These are phyloP conservation scores for Wilhelminamyces savonicus DNA, from an alignment of 805 yeast genomes.

Conservation along the genomic window DNA sequence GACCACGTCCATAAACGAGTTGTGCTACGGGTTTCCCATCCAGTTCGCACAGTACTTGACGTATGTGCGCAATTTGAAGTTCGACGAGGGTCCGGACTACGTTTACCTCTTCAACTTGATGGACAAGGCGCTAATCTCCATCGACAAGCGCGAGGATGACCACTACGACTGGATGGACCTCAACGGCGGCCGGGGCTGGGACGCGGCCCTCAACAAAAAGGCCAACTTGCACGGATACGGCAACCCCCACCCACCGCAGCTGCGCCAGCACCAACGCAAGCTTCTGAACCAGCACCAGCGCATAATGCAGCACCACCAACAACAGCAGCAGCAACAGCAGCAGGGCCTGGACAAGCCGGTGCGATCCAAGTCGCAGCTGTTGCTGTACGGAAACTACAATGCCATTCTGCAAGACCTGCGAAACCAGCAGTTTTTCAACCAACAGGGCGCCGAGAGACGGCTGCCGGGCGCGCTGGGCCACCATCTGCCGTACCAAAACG, in stretches of 20 bases:
- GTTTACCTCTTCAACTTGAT: slow-evolving; percentile 68
- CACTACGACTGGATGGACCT: slow-evolving; percentile 98
- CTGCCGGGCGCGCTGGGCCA: no score
- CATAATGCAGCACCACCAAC: slow-evolving; percentile 10
- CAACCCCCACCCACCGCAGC: slow-evolving; percentile 72
- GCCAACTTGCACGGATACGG: slow-evolving; percentile 96
- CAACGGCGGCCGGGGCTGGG: slow-evolving; percentile 96
- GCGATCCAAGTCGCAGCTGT: slow-evolving; percentile 9
- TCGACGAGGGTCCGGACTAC: slow-evolving; percentile 79
- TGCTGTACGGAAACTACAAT: slow-evolving; percentile 14
- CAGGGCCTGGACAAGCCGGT: slow-evolving; percentile 4
- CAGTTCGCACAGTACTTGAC: slow-evolving; percentile 72
- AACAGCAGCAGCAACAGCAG: slow-evolving; percentile 15
- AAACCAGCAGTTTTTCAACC: slow-evolving; percentile 11
- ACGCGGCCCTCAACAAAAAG: slow-evolving; percentile 78
- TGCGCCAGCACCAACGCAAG: slow-evolving; percentile 18
- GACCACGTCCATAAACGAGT: slow-evolving; percentile 77
- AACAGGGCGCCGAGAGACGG: no score
- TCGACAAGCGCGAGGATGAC: slow-evolving; percentile 64
- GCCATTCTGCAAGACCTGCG: slow-evolving; percentile 13
- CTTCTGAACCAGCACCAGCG: slow-evolving; percentile 20
- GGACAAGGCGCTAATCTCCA: slow-evolving; percentile 68
- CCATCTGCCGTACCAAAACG: slow-evolving; percentile 27
- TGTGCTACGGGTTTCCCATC: slow-evolving; percentile 71
- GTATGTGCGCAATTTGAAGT: slow-evolving; percentile 60